phyloP scores from a whole-genome alignment of 371 early-diverging fungal species.

The Mortierella sp. region DNA sequence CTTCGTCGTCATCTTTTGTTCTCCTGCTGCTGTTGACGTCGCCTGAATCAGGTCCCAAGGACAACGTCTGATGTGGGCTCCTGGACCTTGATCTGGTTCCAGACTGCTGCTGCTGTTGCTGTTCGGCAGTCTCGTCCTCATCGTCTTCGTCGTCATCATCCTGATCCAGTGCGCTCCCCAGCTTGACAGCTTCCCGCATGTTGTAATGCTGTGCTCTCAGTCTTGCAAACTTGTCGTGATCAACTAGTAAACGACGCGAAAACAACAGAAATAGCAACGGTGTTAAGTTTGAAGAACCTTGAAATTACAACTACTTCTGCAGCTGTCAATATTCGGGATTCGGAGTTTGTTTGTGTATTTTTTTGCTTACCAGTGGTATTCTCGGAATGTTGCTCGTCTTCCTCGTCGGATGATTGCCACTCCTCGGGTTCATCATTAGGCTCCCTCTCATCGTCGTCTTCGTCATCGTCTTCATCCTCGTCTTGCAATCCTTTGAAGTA shows the following conservation, averaged over 20 bases:
- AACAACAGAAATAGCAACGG: neutral
- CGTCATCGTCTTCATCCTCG: slow-evolving; percentile 48
- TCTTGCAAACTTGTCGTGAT: slow-evolving; percentile 78
- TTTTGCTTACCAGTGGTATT: slow-evolving; percentile 14
- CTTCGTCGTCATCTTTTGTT: slow-evolving; percentile 31
- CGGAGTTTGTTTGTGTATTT: neutral
- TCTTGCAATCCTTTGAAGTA: slow-evolving; percentile 36
- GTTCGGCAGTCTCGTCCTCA: slow-evolving; percentile 19
- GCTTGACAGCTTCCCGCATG: slow-evolving; percentile 78
- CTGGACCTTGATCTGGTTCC: neutral
- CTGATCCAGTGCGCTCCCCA: slow-evolving; percentile 62
- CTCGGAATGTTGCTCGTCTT: slow-evolving; percentile 8
- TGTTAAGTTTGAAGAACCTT: neutral
- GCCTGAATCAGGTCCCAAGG: neutral
- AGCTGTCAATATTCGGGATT: neutral
- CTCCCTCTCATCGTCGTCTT: slow-evolving; percentile 64
- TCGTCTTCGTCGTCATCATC: slow-evolving; percentile 65
- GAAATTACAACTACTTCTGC: no score
- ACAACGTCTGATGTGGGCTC: neutral
- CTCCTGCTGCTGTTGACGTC: neutral
- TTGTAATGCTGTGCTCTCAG: slow-evolving; percentile 88
- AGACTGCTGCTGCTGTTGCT: slow-evolving; percentile 10
- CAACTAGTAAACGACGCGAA: slow-evolving; percentile 46
- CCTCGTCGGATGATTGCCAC: slow-evolving; percentile 56
- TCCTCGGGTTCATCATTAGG: slow-evolving; percentile 69